Conservation (phyloP, 306 rosid genomes). For the Amphicarpaea edgeworthii region DNA sequence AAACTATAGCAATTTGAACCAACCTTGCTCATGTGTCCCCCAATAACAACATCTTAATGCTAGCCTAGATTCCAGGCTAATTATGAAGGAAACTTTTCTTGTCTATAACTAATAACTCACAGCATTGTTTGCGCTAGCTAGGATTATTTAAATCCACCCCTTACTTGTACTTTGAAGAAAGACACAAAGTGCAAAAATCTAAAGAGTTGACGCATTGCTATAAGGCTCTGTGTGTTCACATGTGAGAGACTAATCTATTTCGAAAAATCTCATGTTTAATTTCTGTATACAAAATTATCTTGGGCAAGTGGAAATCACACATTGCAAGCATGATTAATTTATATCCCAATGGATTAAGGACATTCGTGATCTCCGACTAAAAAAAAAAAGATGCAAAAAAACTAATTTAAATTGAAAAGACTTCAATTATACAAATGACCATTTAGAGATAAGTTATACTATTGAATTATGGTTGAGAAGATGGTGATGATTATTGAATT, state of each 20-base stretch:
- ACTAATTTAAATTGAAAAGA: background rate
- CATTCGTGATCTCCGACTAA: too few relatives aligned
- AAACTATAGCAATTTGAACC: constrained; percentile 39
- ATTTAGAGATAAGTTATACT: constrained; percentile 35
- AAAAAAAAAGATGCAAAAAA: too few relatives aligned
- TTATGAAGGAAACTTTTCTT: constrained; percentile 43
- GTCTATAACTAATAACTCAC: constrained; percentile 37
- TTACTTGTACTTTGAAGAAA: constrained; percentile 40
- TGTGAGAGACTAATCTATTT: too few relatives aligned
- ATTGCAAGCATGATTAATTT: too few relatives aligned
- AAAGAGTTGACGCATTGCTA: too few relatives aligned
- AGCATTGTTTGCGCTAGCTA: constrained; percentile 35
- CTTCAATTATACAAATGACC: constrained; percentile 42
- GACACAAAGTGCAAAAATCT: constrained; percentile 36
- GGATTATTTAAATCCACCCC: constrained; percentile 33
- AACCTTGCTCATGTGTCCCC: constrained; percentile 42
- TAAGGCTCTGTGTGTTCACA: too few relatives aligned
- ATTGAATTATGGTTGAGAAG: constrained; percentile 45
- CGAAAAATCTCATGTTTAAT: too few relatives aligned
- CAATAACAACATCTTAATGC: constrained; percentile 31
- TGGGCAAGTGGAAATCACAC: too few relatives aligned
- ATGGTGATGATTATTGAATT: constrained; percentile 16
- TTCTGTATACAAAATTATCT: too few relatives aligned
- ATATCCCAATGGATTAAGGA: too few relatives aligned
- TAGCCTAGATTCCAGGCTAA: constrained; percentile 53